phyloP scores from a whole-genome alignment of 805 yeast species.

The Saccharomycopsis fermentans region DNA sequence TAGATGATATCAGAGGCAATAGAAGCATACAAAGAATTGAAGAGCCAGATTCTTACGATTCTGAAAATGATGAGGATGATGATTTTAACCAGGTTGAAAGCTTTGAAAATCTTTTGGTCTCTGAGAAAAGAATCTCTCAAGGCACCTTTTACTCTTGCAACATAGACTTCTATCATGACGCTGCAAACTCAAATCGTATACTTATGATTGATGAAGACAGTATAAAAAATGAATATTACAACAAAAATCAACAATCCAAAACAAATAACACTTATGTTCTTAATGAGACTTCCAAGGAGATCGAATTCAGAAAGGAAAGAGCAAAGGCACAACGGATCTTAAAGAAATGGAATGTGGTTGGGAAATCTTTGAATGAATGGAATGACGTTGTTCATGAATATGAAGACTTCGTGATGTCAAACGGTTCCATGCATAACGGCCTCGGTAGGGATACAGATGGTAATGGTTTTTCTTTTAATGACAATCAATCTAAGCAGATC shows the following conservation, averaged over 20 bases:
- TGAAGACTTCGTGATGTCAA: constrained; percentile 29
- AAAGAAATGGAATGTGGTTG: constrained; percentile 27
- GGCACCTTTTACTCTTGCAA: background rate
- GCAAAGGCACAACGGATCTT: constrained; percentile 10
- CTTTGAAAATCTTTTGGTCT: background rate
- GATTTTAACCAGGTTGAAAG: background rate
- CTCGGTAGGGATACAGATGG: constrained; percentile 11
- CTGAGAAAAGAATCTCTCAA: background rate
- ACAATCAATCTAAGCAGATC: background rate
- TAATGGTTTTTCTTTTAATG: background rate
- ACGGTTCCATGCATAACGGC: background rate
- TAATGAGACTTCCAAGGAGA: background rate
- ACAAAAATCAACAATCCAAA: background rate
- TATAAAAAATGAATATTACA: background rate
- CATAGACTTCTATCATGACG: background rate
- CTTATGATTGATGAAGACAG: background rate
- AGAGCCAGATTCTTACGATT: constrained; percentile 18
- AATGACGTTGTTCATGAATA: constrained; percentile 36
- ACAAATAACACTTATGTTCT: background rate
- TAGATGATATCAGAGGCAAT: background rate
- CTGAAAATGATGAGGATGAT: constrained; percentile 11
- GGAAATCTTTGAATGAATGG: constrained; percentile 45
- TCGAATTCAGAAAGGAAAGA: background rate
- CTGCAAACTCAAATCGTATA: background rate
- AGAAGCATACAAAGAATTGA: background rate